A percentile compares a stretch with the other conserved stretches of the same genome.
phyloP scores from a whole-genome alignment of 1,139 yeast species.

The Nakaseomyces uthaithaninus region DNA sequence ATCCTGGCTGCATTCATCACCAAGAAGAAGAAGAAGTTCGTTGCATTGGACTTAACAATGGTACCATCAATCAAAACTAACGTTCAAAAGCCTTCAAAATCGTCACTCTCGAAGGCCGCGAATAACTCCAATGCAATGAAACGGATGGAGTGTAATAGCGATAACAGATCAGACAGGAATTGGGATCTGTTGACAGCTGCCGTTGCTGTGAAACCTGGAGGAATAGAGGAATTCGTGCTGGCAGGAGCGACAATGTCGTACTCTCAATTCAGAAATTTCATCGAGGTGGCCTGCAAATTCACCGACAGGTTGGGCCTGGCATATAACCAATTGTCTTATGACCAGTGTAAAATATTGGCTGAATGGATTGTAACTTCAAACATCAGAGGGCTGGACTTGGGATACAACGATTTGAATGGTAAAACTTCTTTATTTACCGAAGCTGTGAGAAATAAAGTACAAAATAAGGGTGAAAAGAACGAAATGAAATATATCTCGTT shows the following conservation, averaged over 20 bases:
- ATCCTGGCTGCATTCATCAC: conserved; percentile 62
- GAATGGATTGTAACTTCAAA: conserved; percentile 39
- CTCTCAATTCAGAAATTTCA: conserved; percentile 47
- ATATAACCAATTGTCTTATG: conserved; percentile 47
- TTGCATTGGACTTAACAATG: conserved; percentile 59
- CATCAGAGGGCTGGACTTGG: conserved; percentile 54
- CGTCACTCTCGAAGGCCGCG: conserved; percentile 21
- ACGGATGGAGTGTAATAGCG: conserved; percentile 53
- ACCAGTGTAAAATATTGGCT: conserved; percentile 45
- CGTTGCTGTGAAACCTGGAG: conserved; percentile 52
- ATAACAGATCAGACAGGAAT: conserved; percentile 62
- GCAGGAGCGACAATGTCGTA: conserved; percentile 63
- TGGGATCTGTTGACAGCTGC: conserved; percentile 68
- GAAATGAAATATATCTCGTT: conserved; percentile 41
- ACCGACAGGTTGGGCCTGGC: conserved; percentile 61
- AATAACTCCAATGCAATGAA: conserved; percentile 16
- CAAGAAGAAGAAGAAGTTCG: conserved; percentile 40
- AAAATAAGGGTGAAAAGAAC: conserved; percentile 22
- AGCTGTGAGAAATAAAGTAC: conserved; percentile 28
- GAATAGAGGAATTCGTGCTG: conserved; percentile 61
- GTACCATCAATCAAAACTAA: conserved; percentile 55
- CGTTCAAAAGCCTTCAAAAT: conserved; percentile 42
- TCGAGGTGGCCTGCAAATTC: conserved; percentile 42
- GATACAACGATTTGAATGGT: conserved; percentile 58
- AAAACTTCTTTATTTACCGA: conserved; percentile 46